Percentiles rank a stretch among this genome's conserved stretches.
Evolutionary conservation across 208 protist species (phyloP).

Genomic region (Crithidia sp.): DNA sequence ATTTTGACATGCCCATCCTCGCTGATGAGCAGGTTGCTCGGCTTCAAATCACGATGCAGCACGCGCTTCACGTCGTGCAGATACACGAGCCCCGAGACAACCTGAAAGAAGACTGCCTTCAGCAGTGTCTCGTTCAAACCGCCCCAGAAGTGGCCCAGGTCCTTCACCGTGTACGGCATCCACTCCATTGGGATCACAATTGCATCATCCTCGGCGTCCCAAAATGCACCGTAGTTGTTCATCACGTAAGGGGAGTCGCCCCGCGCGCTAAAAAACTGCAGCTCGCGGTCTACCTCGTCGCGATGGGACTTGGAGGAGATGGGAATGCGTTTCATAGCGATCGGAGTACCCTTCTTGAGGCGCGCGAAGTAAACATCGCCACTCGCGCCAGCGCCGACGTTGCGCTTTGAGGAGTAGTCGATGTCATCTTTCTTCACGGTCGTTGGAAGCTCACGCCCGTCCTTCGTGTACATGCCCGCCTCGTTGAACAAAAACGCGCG

Average conservation of each 20-base stretch:
- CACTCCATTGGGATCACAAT: slow-evolving; percentile 93
- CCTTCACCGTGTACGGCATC: slow-evolving; percentile 90
- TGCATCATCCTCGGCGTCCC: slow-evolving; percentile 79
- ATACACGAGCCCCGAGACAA: slow-evolving; percentile 84
- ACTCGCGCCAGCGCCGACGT: slow-evolving; percentile 78
- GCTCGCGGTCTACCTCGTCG: slow-evolving; percentile 86
- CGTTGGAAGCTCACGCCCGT: slow-evolving; percentile 70
- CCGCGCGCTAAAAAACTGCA: slow-evolving; percentile 82
- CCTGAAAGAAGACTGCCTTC: slow-evolving; percentile 86
- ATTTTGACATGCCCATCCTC: slow-evolving; percentile 90
- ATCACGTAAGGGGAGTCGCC: slow-evolving; percentile 84
- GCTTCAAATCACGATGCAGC: slow-evolving; percentile 97
- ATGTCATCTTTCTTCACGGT: slow-evolving; percentile 86
- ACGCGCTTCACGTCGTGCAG: slow-evolving; percentile 87
- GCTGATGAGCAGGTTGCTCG: slow-evolving; percentile 97
- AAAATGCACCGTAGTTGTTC: slow-evolving; percentile 90
- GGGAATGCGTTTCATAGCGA: slow-evolving; percentile 88
- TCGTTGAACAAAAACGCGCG: slow-evolving; percentile 88
- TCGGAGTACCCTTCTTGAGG: slow-evolving; percentile 73
- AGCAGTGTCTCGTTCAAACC: slow-evolving; percentile 83
- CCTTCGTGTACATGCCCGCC: slow-evolving; percentile 83
- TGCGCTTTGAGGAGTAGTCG: slow-evolving; percentile 60
- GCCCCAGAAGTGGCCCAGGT: slow-evolving; percentile 81
- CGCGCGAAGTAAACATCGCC: slow-evolving; percentile 78
- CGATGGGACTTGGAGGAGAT: slow-evolving; percentile 88